phyloP scores from a whole-genome alignment of 148 eudicot genomes.

The Pharnaceum exiguum region DNA sequence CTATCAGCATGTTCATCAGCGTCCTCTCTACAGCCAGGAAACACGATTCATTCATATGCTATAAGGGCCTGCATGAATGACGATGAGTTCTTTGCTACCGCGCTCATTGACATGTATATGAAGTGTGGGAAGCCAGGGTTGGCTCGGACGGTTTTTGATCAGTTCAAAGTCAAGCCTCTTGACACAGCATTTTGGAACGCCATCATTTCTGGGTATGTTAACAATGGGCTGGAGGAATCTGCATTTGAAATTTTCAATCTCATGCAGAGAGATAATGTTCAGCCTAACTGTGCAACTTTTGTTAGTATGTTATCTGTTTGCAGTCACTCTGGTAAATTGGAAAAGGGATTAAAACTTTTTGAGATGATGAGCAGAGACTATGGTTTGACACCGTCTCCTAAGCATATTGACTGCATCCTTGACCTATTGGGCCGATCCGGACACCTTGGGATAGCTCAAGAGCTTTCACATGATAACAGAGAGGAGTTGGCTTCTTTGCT shows the following conservation, averaged over 20 bases:
- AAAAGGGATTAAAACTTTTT: slow-evolving; percentile 45
- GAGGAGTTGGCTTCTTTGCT: slow-evolving; percentile 43
- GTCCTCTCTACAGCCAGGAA: slow-evolving; percentile 43
- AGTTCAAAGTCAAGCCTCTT: slow-evolving; percentile 31
- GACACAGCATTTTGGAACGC: slow-evolving; percentile 83
- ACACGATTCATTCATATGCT: slow-evolving; percentile 58
- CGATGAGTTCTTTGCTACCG: slow-evolving; percentile 58
- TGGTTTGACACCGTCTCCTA: slow-evolving; percentile 44
- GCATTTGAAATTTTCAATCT: slow-evolving; percentile 55
- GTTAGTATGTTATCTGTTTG: slow-evolving; percentile 53
- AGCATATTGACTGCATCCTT: slow-evolving; percentile 54
- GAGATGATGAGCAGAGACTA: slow-evolving; percentile 50
- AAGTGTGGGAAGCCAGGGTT: slow-evolving; percentile 51
- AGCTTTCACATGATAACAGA: slow-evolving; percentile 30
- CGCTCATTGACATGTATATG: slow-evolving; percentile 80
- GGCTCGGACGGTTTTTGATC: slow-evolving; percentile 51
- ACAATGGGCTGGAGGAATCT: slow-evolving; percentile 49
- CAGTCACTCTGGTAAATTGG: slow-evolving; percentile 58
- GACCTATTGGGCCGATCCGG: slow-evolving; percentile 72
- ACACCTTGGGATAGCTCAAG: slow-evolving; percentile 55
- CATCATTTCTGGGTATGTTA: slow-evolving; percentile 81
- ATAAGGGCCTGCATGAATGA: slow-evolving; percentile 29
- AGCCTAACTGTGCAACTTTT: slow-evolving; percentile 59
- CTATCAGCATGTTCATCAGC: slow-evolving; percentile 55
- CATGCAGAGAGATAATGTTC: slow-evolving; percentile 47